phyloP scores from a whole-genome alignment of 176 grass and related monocot species.

The Hsuehochloa calcarea region DNA sequence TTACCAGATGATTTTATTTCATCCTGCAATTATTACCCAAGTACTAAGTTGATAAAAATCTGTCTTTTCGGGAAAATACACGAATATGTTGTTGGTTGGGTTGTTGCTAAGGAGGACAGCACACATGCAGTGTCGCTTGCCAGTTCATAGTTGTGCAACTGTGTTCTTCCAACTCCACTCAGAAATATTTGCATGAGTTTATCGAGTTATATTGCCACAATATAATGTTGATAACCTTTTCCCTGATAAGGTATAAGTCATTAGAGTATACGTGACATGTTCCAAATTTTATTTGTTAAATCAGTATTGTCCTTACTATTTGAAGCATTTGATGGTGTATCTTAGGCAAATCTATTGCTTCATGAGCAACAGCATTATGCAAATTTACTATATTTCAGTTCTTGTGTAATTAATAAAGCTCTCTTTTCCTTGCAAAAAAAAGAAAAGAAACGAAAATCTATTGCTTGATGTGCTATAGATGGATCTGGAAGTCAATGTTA shows the following conservation, averaged over 20 bases:
- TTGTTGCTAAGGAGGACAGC: neutral
- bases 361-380: neutral
- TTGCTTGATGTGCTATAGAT: neutral
- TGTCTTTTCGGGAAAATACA: neutral
- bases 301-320: neutral
- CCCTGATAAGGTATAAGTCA: neutral
- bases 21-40: neutral
- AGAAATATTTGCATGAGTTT: conserved; percentile 18
- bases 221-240: neutral
- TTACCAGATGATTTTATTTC: neutral
- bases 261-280: neutral
- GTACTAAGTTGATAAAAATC: neutral
- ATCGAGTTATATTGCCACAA: neutral
- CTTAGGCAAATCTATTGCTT: neutral
- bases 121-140: neutral
- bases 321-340: neutral
- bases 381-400: neutral
- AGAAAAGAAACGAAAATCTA: neutral
- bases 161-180: neutral
- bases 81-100: neutral
- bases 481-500: neutral
- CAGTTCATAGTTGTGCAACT: neutral
- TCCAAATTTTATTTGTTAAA: neutral
- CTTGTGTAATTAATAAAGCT: neutral
- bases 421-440: neutral